Base-by-base conservation (phyloP, 805 yeast genomes). In the Cyberlindnera americana region DNA sequence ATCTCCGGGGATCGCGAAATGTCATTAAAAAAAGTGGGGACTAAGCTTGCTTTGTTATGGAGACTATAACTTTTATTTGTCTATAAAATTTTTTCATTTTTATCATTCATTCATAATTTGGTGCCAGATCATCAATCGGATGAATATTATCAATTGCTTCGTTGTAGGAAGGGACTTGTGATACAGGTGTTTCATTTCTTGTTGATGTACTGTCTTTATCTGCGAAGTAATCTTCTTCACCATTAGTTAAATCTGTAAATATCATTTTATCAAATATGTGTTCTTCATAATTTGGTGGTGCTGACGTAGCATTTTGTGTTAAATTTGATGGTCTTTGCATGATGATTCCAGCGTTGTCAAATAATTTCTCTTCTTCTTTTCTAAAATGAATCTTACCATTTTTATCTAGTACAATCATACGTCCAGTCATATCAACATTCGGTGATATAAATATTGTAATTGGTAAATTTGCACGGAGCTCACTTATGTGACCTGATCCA, bases 401-500 rank as follows among this genome's bases (percentile, higher is more conserved):
- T 34, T 63, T 60, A 44, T 67, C 72, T 35, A 65, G 49, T 12
- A 65, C 44, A 8, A 67, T 65, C 33, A 52, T 53, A 19, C 71
- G 52, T 10, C 72, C 72, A 19, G 59, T 49, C 45, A 89, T 72
- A 1, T 82, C 71, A 6, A 87, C 82, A 51, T 82, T 81, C 2
- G 97, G 96, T 15, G 81, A 73, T 13, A 86, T 75, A 60, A 77
- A 84, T 16, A 85, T 57, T 23, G 70, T 71, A 5, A 90, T 71
- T 0, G 98, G 97, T 35, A 91, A 64, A 5, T 91, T 81, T 0
- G 96, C 96, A 19, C 95, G 70, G 38, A 91, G 69, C 61, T 90
- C 97, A 9, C 95, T 82, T 4, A 78, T 78, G 54, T 85, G 93
- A 5, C 90, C 90, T 50, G 81, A 88, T 0, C 83, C 77, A 55